Conservation (phyloP, 441 rosid species). For the Populus tomentosa region DNA sequence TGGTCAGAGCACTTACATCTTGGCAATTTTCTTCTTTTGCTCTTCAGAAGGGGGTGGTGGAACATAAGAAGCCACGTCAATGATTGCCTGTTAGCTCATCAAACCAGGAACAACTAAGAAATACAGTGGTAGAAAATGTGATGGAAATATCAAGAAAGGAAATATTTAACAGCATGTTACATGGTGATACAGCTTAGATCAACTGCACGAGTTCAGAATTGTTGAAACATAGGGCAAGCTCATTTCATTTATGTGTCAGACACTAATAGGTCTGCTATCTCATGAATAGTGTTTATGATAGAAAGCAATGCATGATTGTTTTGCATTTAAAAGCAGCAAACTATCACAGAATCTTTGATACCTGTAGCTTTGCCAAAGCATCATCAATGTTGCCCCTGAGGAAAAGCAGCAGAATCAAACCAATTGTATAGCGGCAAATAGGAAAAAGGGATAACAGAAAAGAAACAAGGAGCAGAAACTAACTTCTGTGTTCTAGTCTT, state of each 20-base stretch:
- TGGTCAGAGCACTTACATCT: conserved; percentile 43
- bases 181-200: not conserved
- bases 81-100: conserved; percentile 55
- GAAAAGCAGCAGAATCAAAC: conserved; percentile 8
- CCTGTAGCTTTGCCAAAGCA: conserved; percentile 88
- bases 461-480: conserved; percentile 20
- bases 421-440: conserved; percentile 7
- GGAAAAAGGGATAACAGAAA: not conserved
- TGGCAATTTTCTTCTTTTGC: conserved; percentile 87
- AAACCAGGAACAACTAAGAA: not conserved
- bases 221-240: not conserved
- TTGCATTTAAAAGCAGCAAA: not conserved
- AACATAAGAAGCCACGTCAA: conserved; percentile 82
- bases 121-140: not conserved
- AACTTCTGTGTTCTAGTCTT: conserved; percentile 94
- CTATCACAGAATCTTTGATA: conserved; percentile 17
- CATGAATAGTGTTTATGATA: not conserved
- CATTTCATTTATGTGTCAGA: not conserved
- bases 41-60: conserved; percentile 99
- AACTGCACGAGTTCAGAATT: not conserved
- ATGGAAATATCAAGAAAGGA: not conserved
- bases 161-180: not conserved
- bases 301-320: not conserved
- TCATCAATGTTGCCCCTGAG: conserved; percentile 93
- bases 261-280: not conserved